Evolutionary conservation across 1,284 basidiomycete genomes (phyloP).

Genomic region (Farysia itapuensis): DNA sequence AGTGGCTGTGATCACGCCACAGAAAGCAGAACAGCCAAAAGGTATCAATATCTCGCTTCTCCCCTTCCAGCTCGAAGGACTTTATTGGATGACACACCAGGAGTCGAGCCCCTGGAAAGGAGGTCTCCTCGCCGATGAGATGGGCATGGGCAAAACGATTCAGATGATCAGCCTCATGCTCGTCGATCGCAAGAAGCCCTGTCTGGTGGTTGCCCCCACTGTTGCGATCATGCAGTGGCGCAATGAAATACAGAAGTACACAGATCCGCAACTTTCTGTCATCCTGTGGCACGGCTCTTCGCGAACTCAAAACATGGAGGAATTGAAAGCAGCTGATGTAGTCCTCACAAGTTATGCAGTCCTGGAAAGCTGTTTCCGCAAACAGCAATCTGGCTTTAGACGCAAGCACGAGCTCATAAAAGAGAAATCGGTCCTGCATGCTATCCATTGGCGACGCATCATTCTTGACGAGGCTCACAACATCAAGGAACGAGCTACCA

Average conservation of each 20-base stretch:
- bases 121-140: slow-evolving; percentile 89
- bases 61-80: slow-evolving; percentile 83
- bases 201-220: slow-evolving; percentile 83
- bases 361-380: slow-evolving; percentile 87
- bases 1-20: slow-evolving; percentile 65
- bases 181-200: slow-evolving; percentile 75
- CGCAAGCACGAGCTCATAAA: slow-evolving; percentile 81
- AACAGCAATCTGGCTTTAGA: slow-evolving; percentile 89
- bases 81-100: slow-evolving; percentile 94
- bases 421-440: slow-evolving; percentile 83
- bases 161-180: slow-evolving; percentile 91
- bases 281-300: slow-evolving; percentile 86
- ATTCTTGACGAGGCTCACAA: slow-evolving; percentile 94
- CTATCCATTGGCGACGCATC: slow-evolving; percentile 81
- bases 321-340: slow-evolving; percentile 83
- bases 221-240: slow-evolving; percentile 99
- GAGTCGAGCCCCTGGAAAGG: slow-evolving; percentile 85
- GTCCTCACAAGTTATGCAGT: slow-evolving; percentile 68
- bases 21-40: slow-evolving; percentile 69
- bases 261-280: slow-evolving; percentile 64
- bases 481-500: slow-evolving; percentile 81
- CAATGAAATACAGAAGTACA: slow-evolving; percentile 77
- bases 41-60: slow-evolving; percentile 67
- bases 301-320: slow-evolving; percentile 66
- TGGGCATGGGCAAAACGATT: slow-evolving; percentile 96